Base-by-base conservation (phyloP, 306 rosid genomes). In the Alnus rubra region DNA sequence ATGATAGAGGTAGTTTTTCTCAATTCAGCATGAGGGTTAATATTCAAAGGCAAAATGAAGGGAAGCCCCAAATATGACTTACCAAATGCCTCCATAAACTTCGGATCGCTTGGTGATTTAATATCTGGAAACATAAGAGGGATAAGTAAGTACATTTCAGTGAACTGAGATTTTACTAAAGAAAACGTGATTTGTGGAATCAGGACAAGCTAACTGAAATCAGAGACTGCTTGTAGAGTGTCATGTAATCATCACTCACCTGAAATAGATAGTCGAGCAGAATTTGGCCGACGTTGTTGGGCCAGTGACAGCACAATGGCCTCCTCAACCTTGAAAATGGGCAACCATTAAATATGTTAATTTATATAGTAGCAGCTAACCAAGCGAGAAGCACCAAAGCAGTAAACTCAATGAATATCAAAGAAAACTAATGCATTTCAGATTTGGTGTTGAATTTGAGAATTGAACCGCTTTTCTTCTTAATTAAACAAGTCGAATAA, bases 51-150 rank as follows among this genome's bases (percentile, higher is more conserved):
- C 74, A 68, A 62, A 78, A 60, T 23, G 2, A 35, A 42, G n/a
- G 30, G 7, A 53, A 67, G 7, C 45, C n/a, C 48, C 62, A 58
- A 65, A 58, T 31, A 76, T 60, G 49, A 79, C 93, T 58, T 89
- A 94, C 98, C 98, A 81, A 91, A 86, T 69, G 97, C 98, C 86
- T 94, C 98, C 92, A 87, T 92, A 82, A 87, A 94, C 88, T 94
- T 94, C 39, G 97, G 93, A 85, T 94, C 95, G 64, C 80, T 83
- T 10, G 97, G 97, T 64, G 98, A 91, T 91, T 94, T 94, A 77
- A 94, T 48, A 80, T 92, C 98, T 94, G 93, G 78, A 73, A 69
- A 78, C 76, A 80, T 72, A 73, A 78, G 81, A 28, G 76, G 65
- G 8, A 28, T 31, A 10, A 31, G 42, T 30, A 62, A 62, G 72